Evolutionary conservation across 495 filamentous ascomycete genomes (phyloP).

Genomic region (Penicillium ucsense): DNA sequence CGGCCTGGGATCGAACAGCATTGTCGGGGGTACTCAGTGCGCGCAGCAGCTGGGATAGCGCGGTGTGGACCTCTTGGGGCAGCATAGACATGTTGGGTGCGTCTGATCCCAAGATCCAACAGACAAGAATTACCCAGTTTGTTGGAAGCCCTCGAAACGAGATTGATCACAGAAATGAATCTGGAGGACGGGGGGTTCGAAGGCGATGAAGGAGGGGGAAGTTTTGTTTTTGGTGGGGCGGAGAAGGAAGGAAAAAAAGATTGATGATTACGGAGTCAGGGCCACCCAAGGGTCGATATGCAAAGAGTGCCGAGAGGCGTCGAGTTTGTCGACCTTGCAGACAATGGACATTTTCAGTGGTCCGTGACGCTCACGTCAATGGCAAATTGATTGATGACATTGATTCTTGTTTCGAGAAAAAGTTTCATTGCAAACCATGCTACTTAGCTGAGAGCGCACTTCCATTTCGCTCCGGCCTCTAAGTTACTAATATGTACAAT

Average conservation of each 20-base stretch:
- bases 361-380: no score
- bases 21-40: slow-evolving; percentile 90
- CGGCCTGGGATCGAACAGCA: slow-evolving; percentile 67
- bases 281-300: slow-evolving; percentile 12
- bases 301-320: slow-evolving; percentile 4
- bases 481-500: no score
- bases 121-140: slow-evolving; percentile 16
- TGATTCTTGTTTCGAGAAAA: no score
- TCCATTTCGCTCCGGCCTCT: no score
- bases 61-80: slow-evolving; percentile 66
- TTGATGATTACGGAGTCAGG: slow-evolving; percentile 15
- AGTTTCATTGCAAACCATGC: no score
- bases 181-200: slow-evolving; percentile 13
- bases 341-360: neutral
- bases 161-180: slow-evolving; percentile 17
- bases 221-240: slow-evolving; percentile 26
- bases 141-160: slow-evolving; percentile 13
- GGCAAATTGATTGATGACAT: no score
- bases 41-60: slow-evolving; percentile 76
- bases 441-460: no score
- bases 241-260: slow-evolving; percentile 23
- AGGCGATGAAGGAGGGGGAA: slow-evolving; percentile 13
- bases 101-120: slow-evolving; percentile 24
- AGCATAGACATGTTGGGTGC: slow-evolving; percentile 68
- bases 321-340: neutral